Evolutionary conservation across 139 green algal genomes (phyloP).

Genomic region (Chlorella vulgaris): DNA sequence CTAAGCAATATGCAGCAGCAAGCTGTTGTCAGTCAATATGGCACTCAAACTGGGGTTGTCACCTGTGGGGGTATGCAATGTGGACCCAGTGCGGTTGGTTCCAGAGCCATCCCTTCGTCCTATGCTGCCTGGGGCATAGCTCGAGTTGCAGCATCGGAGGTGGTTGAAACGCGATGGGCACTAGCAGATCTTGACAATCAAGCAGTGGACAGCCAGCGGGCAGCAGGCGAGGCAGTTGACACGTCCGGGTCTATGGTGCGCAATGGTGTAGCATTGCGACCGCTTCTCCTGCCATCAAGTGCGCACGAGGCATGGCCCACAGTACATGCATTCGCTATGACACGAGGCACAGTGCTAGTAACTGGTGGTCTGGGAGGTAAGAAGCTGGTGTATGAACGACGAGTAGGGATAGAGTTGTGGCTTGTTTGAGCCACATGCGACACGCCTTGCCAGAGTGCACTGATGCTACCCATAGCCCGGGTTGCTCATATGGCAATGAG

Average conservation of each 20-base stretch:
- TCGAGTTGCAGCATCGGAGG: constrained; percentile 5
- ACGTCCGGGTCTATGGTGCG: neutral
- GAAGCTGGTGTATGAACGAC: neutral
- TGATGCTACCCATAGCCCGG: too few relatives aligned
- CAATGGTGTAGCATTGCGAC: neutral
- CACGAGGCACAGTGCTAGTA: neutral
- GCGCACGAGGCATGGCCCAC: neutral
- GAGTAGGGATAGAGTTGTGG: too few relatives aligned
- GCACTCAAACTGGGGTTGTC: too few relatives aligned
- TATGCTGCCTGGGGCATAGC: neutral
- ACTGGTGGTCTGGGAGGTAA: constrained; percentile 7
- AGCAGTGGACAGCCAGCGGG: neutral
- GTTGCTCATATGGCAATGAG: too few relatives aligned
- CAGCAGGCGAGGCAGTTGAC: neutral
- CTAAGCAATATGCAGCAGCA: neutral
- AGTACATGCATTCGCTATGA: neutral
- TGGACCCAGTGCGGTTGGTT: neutral
- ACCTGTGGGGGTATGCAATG: neutral
- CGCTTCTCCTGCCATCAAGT: neutral
- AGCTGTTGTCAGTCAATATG: neutral
- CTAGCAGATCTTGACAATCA: neutral
- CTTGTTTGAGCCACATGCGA: too few relatives aligned
- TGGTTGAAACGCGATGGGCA: neutral
- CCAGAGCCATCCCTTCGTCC: neutral
- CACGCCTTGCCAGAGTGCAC: too few relatives aligned